Conservation (phyloP, 1,284 basidiomycete genomes). For the Mycosarcoma mackinlayi region DNA sequence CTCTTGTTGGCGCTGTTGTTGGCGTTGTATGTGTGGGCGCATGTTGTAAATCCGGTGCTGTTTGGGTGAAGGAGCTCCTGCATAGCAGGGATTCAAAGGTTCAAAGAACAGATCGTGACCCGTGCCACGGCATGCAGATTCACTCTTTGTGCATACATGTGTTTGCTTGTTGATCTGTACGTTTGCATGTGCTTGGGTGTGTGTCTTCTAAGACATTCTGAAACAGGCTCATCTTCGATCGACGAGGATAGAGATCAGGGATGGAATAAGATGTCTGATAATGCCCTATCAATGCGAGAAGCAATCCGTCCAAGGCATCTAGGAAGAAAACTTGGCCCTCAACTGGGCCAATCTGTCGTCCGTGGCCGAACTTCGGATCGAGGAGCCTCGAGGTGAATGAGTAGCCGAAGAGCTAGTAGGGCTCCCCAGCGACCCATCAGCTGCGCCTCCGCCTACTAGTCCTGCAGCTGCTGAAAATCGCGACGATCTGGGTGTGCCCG, state of each 20-base stretch:
- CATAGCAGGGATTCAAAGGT: neutral
- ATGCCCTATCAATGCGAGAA: no score
- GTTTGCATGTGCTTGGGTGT: neutral
- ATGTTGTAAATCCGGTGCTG: constrained; percentile 18
- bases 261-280: no score
- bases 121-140: no score
- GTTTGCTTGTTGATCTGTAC: no score
- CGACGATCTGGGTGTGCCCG: constrained; percentile 15
- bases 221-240: neutral
- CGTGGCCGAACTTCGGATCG: constrained; percentile 26
- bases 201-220: neutral
- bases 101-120: neutral
- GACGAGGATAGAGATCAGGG: no score
- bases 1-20: constrained; percentile 17
- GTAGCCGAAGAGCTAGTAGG: constrained; percentile 28
- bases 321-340: constrained; percentile 56
- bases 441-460: neutral
- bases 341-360: constrained; percentile 62
- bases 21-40: constrained; percentile 32
- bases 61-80: neutral
- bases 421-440: constrained; percentile 24
- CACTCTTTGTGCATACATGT: no score
- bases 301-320: no score
- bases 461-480: constrained; percentile 6
- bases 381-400: constrained; percentile 22